phyloP scores from a whole-genome alignment of 2,329 filamentous ascomycete genomes.

The Xylaria sp. region DNA sequence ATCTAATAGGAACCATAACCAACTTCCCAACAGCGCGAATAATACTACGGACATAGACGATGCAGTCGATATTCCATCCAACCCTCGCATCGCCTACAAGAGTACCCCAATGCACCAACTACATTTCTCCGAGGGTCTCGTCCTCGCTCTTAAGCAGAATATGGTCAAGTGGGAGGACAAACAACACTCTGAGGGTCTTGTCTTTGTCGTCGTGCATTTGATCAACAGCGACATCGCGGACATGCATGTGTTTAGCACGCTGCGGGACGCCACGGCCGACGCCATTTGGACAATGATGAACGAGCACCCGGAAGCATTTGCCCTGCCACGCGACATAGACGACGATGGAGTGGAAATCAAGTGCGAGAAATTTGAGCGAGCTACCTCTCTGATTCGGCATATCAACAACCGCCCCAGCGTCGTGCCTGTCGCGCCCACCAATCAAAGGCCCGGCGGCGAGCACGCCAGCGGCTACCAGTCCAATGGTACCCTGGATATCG shows the following conservation, averaged over 20 bases:
- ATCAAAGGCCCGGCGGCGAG: background rate
- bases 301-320: constrained; percentile 36
- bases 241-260: constrained; percentile 24
- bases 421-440: background rate
- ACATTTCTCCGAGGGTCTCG: constrained; percentile 27
- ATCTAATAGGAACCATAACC: background rate
- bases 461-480: background rate
- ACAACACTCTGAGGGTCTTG: background rate
- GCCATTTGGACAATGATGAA: constrained; percentile 21
- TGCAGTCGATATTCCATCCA: background rate
- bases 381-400: background rate
- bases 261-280: constrained; percentile 28
- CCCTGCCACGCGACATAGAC: background rate
- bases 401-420: constrained; percentile 2
- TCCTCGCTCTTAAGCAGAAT: constrained; percentile 20
- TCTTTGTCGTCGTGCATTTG: constrained; percentile 29
- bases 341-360: constrained; percentile 6
- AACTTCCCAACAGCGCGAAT: background rate
- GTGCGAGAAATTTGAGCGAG: background rate
- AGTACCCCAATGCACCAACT: constrained; percentile 32
- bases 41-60: background rate
- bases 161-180: constrained; percentile 19
- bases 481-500: background rate
- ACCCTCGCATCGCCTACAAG: constrained; percentile 19
- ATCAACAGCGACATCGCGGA: constrained; percentile 20